These are phyloP conservation scores for Panicum hallii DNA, from an alignment of 202 grass and related monocot genomes.

Conservation along the genomic window DNA sequence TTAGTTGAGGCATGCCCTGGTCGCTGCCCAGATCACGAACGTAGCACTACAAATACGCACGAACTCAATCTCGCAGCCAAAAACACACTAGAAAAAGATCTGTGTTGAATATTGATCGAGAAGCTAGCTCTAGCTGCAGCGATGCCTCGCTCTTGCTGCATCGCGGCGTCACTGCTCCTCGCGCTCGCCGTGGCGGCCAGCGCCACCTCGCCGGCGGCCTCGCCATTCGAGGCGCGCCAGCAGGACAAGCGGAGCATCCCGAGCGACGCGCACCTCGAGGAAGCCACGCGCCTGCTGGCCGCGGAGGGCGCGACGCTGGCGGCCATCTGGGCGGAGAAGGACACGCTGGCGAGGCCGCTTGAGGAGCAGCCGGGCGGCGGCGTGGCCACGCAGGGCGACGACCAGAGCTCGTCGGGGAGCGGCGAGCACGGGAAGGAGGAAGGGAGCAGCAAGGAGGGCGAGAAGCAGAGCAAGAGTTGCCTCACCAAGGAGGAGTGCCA, in stretches of 20 bases:
- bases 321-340: not conserved
- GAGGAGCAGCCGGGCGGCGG: conserved; percentile 28
- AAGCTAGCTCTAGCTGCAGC: not conserved
- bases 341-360: not conserved
- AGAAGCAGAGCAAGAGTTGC: conserved; percentile 55
- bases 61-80: not conserved
- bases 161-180: conserved; percentile 36
- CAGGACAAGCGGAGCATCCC: conserved; percentile 3
- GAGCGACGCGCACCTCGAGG: not conserved
- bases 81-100: not conserved
- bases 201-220: not conserved
- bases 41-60: conserved; percentile 16
- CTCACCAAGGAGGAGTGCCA: conserved; percentile 65
- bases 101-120: not conserved
- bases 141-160: conserved; percentile 34
- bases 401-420: conserved; percentile 37
- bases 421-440: conserved; percentile 38
- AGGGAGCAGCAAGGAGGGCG: conserved; percentile 43
- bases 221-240: not conserved
- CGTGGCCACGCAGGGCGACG: conserved; percentile 40
- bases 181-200: conserved; percentile 32
- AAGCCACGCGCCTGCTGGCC: not conserved
- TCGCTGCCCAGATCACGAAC: not conserved
- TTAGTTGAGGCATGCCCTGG: conserved; percentile 38
- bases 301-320: not conserved